Percentiles rank a stretch among this genome's conserved stretches.
Conservation (phyloP, 257 asterid species). For the Leonotis leonurus region DNA sequence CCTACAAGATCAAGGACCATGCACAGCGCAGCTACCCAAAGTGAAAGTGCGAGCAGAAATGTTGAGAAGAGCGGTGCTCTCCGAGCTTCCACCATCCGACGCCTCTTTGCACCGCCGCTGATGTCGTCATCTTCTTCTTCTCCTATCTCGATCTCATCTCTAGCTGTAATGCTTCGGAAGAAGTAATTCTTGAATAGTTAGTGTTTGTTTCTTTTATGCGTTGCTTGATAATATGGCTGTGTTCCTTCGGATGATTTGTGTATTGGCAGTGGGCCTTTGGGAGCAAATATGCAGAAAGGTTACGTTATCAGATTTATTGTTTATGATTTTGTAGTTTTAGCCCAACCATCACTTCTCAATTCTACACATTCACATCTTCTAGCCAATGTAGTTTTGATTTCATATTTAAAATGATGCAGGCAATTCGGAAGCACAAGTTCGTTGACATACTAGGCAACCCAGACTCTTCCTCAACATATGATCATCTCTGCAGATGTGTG, state of each 20-base stretch:
- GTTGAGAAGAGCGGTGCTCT: constrained; percentile 15
- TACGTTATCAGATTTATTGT: too few species aligned
- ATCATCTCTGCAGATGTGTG: constrained; percentile 39
- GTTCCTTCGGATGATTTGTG: constrained; percentile 67
- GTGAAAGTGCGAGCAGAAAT: not conserved
- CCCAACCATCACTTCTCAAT: too few species aligned
- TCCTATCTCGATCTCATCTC: not conserved
- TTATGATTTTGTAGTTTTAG: too few species aligned
- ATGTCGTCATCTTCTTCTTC: constrained; percentile 20
- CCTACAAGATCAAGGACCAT: too few species aligned
- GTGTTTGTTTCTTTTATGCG: not conserved
- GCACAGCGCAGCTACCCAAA: not conserved
- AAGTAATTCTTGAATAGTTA: not conserved
- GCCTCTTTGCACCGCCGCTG: constrained; percentile 5
- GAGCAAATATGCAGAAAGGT: too few species aligned
- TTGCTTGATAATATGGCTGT: not conserved
- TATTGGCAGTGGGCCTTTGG: constrained; percentile 98
- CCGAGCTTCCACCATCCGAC: constrained; percentile 35
- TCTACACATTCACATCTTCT: too few species aligned
- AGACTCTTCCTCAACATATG: constrained; percentile 77
- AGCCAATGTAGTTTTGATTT: too few species aligned
- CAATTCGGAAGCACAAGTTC: constrained; percentile 72
- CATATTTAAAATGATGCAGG: constrained; percentile 34
- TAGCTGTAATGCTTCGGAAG: not conserved
- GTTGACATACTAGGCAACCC: constrained; percentile 70